Evolutionary conservation across 768 basidiomycete species (phyloP), one percentile per base, ranked within the genome.

Genomic region (Trametes gibbosa): DNA sequence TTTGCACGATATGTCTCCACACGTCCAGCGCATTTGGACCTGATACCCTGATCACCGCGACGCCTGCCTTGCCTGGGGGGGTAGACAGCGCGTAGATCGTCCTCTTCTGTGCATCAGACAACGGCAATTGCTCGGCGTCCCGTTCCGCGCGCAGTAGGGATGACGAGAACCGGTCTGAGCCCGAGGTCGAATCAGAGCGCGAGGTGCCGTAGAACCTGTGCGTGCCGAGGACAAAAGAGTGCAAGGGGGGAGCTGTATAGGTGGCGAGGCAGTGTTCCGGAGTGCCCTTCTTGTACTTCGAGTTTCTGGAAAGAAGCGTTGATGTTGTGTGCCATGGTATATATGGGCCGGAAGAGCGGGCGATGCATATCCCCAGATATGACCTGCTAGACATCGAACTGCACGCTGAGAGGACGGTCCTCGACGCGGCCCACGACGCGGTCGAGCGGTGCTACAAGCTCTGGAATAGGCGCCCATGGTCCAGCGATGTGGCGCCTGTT

Each of bases 41-140:
- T 2, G 92, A 94, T 9, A 96, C 76, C 58, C 94, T 81, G 51
- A 95, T 75, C 39, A 96, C 85, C 0, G 86, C 91, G 17, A 96
- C 81, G 16, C 93, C 94, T 3, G 82, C 92, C 61, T 87, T 92
- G 1, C 92, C 94, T 2, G 89, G 84, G 1, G 93, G 90, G 0
- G 92, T 94, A 0, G 93, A 91, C 25, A 95, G 78, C 1, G 93
- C 94, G 69, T 89, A 96, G 46, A 96, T 91, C 2, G 94, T 95
- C 23, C 72, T 67, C n/a, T 79, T 76, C 68, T 91, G 87, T 5
- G 86, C 73, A 46, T 79, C 77, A 12, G 80, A 81, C 42, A 64
- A 70, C 0, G 70, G 68, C 7, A 70, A 64, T 10, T 61, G 25
- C 41, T 17, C 47, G 6, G n/a, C 10, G 23, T 25, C 25, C 23